Conservation (phyloP, 257 asterid genomes). For the Euphrasia confusa region DNA sequence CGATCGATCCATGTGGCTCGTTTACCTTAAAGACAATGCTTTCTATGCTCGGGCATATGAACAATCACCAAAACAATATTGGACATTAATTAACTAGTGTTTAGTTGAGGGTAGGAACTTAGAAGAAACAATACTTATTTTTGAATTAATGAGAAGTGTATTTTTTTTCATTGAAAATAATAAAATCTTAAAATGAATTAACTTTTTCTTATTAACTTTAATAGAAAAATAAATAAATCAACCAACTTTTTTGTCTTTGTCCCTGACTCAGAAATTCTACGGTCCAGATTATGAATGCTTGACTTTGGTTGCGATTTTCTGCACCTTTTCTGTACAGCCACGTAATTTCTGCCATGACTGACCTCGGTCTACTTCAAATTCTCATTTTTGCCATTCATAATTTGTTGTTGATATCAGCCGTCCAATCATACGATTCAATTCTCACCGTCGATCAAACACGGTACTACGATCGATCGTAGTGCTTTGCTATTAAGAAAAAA, state of each 20-base stretch:
- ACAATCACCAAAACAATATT: no score
- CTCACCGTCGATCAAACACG: constrained; percentile 1
- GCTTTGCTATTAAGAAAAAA: not conserved
- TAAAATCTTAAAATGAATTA: not conserved
- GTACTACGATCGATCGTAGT: no score
- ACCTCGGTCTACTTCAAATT: not conserved
- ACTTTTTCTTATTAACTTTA: no score
- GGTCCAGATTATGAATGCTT: not conserved
- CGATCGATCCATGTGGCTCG: no score
- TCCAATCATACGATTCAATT: not conserved
- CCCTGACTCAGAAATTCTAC: not conserved
- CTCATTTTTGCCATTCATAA: constrained; percentile 13
- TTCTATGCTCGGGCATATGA: no score
- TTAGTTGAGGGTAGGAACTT: no score
- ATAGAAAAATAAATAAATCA: not conserved
- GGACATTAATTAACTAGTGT: no score
- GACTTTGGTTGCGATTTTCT: not conserved
- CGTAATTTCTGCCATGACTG: not conserved
- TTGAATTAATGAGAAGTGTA: no score
- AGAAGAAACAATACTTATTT: no score
- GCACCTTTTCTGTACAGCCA: not conserved
- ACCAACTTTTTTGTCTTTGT: constrained; percentile 13
- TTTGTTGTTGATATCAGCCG: not conserved
- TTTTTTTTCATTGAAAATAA: no score
- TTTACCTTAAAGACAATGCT: no score